These are phyloP conservation scores for Coniochaeta pulveracea DNA, from an alignment of 2,329 filamentous ascomycete species.

Conservation along the genomic window DNA sequence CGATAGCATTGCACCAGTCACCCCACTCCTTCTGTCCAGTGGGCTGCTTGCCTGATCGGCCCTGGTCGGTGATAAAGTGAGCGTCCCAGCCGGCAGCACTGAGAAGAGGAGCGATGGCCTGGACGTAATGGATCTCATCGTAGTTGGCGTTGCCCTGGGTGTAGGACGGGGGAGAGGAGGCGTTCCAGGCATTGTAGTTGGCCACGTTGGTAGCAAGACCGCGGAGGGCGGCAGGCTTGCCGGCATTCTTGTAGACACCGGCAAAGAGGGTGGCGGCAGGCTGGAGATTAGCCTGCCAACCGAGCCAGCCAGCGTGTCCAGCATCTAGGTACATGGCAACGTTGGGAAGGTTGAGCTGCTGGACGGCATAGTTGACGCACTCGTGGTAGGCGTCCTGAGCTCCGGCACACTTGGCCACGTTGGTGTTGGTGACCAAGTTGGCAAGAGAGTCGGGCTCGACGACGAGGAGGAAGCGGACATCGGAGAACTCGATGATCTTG, in stretches of 20 bases:
- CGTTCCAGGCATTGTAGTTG: constrained; percentile 42
- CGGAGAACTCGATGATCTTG: constrained; percentile 28
- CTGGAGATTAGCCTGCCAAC: constrained; percentile 41
- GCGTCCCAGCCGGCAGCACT: constrained; percentile 30
- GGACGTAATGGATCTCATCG: constrained; percentile 44
- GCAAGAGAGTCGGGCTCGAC: constrained; percentile 47
- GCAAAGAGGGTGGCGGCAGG: constrained; percentile 35
- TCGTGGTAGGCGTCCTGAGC: constrained; percentile 37
- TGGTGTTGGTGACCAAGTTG: constrained; percentile 45
- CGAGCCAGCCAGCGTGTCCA: constrained; percentile 47
- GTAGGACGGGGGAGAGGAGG: constrained; percentile 30
- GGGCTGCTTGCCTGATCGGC: constrained; percentile 46
- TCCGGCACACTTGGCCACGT: constrained; percentile 34
- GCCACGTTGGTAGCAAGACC: constrained; percentile 47
- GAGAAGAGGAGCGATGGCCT: constrained; percentile 55
- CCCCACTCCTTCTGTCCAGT: constrained; percentile 52
- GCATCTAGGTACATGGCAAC: constrained; percentile 48
- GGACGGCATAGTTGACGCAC: constrained; percentile 38
- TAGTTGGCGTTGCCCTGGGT: constrained; percentile 35
- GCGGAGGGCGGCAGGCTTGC: constrained; percentile 35
- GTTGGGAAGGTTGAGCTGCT: constrained; percentile 40
- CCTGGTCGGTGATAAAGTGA: constrained; percentile 37
- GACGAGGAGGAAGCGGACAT: constrained; percentile 31
- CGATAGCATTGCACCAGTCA: constrained; percentile 56
- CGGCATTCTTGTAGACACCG: constrained; percentile 35